phyloP scores from a whole-genome alignment of 2,329 filamentous ascomycete genomes.

The Ceratocystis ficicola region DNA sequence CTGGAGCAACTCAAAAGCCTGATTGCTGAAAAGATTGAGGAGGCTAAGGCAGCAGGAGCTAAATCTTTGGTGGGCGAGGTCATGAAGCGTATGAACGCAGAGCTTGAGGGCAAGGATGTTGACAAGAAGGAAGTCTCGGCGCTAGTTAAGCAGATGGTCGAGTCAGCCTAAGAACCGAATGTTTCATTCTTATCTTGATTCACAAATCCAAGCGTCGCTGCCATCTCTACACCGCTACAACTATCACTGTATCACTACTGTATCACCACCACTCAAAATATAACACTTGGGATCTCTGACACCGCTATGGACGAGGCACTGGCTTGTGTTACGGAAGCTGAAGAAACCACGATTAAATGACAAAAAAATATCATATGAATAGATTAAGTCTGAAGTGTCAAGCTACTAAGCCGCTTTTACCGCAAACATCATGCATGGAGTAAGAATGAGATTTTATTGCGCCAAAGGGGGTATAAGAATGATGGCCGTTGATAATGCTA shows the following conservation, averaged over 20 bases:
- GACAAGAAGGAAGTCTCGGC: constrained; percentile 49
- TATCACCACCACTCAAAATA: constrained; percentile 11
- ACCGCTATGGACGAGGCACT: background rate
- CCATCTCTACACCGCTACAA: background rate
- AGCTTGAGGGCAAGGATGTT: constrained; percentile 50
- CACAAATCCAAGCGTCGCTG: background rate
- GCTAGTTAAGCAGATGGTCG: constrained; percentile 43
- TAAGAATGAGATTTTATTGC: background rate
- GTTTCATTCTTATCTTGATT: background rate
- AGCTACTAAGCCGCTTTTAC: background rate
- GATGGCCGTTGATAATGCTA: background rate
- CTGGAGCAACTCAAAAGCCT: constrained; percentile 46
- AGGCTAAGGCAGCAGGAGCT: constrained; percentile 34
- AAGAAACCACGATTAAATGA: background rate
- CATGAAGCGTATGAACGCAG: constrained; percentile 47
- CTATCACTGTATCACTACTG: constrained; percentile 16
- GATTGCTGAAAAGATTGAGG: constrained; percentile 41
- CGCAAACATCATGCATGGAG: background rate
- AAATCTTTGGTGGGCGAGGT: constrained; percentile 47
- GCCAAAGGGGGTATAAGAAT: background rate
- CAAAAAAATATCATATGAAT: background rate
- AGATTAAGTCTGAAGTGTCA: background rate
- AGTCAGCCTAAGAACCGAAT: constrained; percentile 11
- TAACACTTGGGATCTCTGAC: background rate
- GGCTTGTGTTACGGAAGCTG: background rate